A percentile compares a stretch with the other conserved stretches of the same genome.
phyloP scores from a whole-genome alignment of 305 asterid genomes.

The Fraxinus baroniana region DNA sequence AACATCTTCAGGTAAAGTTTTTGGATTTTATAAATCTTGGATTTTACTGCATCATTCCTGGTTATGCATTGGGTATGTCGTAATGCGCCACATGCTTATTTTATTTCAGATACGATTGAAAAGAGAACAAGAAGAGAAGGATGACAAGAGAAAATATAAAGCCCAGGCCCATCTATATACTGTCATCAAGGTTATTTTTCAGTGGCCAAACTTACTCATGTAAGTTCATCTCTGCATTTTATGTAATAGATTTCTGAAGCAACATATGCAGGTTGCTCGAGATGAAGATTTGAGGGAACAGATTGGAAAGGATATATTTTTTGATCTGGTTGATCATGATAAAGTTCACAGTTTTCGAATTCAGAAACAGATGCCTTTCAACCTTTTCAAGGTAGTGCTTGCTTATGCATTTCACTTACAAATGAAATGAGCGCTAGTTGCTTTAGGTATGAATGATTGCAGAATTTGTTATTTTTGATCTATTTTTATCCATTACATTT shows the following conservation, averaged over 20 bases:
- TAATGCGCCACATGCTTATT: not conserved
- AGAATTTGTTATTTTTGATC: not conserved
- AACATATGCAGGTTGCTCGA: conserved; percentile 73
- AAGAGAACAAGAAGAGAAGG: conserved; percentile 80
- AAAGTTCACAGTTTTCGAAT: conserved; percentile 88
- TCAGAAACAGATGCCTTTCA: conserved; percentile 79
- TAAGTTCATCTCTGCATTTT: conserved; percentile 23
- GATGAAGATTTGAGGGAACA: conserved; percentile 90
- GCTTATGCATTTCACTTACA: not conserved
- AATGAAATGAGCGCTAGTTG: not conserved
- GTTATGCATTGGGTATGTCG: not conserved
- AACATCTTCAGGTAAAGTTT: conserved; percentile 49
- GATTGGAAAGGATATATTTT: conserved; percentile 85
- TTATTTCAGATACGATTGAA: conserved; percentile 33
- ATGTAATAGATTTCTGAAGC: conserved; percentile 22
- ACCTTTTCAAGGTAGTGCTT: conserved; percentile 52
- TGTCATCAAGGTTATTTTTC: conserved; percentile 69
- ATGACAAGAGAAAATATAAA: conserved; percentile 88
- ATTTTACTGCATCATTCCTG: not conserved
- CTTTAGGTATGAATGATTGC: not conserved
- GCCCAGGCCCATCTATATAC: conserved; percentile 95
- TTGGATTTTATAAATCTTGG: not conserved
- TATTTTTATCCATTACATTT: not conserved
- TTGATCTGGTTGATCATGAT: conserved; percentile 96
- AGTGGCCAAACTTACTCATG: not conserved